Evolutionary conservation across 2,329 filamentous ascomycete genomes (phyloP).

Genomic region (Aschersonia sp.): DNA sequence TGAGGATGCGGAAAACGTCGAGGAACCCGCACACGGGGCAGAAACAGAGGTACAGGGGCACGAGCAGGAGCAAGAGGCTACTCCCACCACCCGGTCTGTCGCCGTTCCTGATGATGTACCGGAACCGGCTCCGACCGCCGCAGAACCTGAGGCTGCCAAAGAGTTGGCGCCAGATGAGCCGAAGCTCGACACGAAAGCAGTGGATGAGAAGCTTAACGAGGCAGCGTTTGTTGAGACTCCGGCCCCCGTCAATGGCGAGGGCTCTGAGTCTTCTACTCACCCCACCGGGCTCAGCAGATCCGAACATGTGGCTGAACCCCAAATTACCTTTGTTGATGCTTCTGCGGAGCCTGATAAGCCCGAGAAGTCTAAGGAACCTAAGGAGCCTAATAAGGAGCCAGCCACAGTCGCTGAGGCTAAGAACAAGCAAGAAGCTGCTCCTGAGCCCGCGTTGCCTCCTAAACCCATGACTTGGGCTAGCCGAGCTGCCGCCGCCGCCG

Average conservation of each 20-base stretch:
- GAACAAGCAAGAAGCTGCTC: constrained; percentile 32
- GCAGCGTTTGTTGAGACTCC: constrained; percentile 8
- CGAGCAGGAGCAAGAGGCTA: background rate
- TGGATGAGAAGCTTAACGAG: constrained; percentile 23
- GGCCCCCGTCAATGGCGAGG: constrained; percentile 1
- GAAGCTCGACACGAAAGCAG: constrained; percentile 16
- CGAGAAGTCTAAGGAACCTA: constrained; percentile 43
- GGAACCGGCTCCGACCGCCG: constrained; percentile 14
- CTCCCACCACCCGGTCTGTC: constrained; percentile 14
- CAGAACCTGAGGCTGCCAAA: constrained; percentile 24
- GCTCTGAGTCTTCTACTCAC: constrained; percentile 15
- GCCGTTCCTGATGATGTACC: constrained; percentile 14
- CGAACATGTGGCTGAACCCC: constrained; percentile 16
- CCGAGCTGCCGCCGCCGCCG: constrained; percentile 46
- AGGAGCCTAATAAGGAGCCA: constrained; percentile 28
- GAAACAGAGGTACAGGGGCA: constrained; percentile 44
- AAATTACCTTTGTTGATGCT: constrained; percentile 38
- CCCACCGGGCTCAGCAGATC: constrained; percentile 15
- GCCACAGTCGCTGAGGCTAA: constrained; percentile 34
- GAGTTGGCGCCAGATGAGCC: constrained; percentile 31
- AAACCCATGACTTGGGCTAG: constrained; percentile 68
- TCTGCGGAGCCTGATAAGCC: constrained; percentile 50
- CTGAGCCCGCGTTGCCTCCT: constrained; percentile 28
- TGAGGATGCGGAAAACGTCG: background rate
- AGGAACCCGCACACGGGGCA: background rate